Evolutionary conservation across 495 filamentous ascomycete species (phyloP).

Genomic region (Letharia columbiana): DNA sequence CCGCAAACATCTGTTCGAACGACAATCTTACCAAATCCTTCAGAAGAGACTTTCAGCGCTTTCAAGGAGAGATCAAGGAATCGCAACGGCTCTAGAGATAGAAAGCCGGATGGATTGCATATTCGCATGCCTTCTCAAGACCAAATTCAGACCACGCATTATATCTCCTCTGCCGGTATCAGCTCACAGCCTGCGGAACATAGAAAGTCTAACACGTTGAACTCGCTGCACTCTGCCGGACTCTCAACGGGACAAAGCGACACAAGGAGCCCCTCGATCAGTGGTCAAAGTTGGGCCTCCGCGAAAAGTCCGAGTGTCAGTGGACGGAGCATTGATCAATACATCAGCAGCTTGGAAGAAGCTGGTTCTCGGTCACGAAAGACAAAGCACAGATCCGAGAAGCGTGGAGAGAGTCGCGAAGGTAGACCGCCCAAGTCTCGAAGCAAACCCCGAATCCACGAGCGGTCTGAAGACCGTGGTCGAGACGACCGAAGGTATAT

Average conservation of each 20-base stretch:
- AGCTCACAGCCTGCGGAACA: constrained; percentile 18
- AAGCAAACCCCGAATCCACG: constrained; percentile 42
- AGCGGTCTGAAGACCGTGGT: constrained; percentile 61
- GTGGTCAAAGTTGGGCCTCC: constrained; percentile 40
- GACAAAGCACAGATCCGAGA: constrained; percentile 36
- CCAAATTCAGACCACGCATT: constrained; percentile 22
- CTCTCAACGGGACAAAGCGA: constrained; percentile 22
- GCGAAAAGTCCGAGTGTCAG: constrained; percentile 46
- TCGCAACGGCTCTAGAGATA: constrained; percentile 64
- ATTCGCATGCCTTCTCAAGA: constrained; percentile 58
- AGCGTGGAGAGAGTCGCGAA: constrained; percentile 50
- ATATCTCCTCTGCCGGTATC: constrained; percentile 15
- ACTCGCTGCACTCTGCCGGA: constrained; percentile 20
- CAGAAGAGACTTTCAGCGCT: constrained; percentile 44
- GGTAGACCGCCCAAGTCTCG: constrained; percentile 42
- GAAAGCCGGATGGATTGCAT: constrained; percentile 76
- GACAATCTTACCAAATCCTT: constrained; percentile 53
- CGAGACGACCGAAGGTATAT: constrained; percentile 58
- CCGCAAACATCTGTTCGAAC: constrained; percentile 37
- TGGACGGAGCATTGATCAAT: constrained; percentile 68
- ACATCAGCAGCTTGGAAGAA: constrained; percentile 77
- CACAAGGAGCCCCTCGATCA: constrained; percentile 33
- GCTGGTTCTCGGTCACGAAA: constrained; percentile 55
- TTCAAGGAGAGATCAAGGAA: constrained; percentile 50
- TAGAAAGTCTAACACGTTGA: constrained; percentile 20